phyloP scores from a whole-genome alignment of 352 stramenopile species.

The Pythium periplocum region DNA sequence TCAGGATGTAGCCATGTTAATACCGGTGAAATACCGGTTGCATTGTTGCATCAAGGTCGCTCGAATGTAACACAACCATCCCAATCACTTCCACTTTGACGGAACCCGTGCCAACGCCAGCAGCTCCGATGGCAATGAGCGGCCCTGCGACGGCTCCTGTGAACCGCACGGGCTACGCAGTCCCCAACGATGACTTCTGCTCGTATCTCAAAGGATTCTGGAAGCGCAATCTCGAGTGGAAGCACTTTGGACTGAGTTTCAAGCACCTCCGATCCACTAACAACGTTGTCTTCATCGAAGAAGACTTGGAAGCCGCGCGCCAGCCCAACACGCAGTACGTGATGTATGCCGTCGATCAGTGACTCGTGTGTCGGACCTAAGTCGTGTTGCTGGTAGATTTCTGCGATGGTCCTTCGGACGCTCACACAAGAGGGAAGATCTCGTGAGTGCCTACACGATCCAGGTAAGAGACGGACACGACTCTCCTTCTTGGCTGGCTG shows the following conservation, averaged over 20 bases:
- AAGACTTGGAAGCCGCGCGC: constrained; percentile 56
- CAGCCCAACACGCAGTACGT: constrained; percentile 70
- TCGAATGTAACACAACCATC: too few relatives aligned
- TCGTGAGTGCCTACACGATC: constrained; percentile 72
- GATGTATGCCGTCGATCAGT: too few relatives aligned
- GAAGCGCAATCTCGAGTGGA: constrained; percentile 83
- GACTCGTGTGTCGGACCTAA: neutral
- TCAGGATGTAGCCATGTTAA: too few relatives aligned
- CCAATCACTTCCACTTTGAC: too few relatives aligned
- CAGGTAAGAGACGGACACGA: constrained; percentile 28
- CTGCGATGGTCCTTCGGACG: constrained; percentile 78
- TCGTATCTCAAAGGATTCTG: constrained; percentile 72
- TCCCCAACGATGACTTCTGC: constrained; percentile 63
- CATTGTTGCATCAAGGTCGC: too few relatives aligned
- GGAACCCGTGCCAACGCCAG: too few relatives aligned
- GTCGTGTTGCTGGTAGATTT: constrained; percentile 33
- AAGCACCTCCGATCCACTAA: constrained; percentile 77
- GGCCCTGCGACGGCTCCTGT: too few relatives aligned
- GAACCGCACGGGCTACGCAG: constrained; percentile 27
- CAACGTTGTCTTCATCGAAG: constrained; percentile 79
- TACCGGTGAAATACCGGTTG: too few relatives aligned
- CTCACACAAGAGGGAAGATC: constrained; percentile 63
- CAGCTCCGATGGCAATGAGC: too few relatives aligned
- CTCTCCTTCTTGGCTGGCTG: neutral
- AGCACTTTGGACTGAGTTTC: constrained; percentile 68